Evolutionary conservation across 1,284 basidiomycete genomes (phyloP).

Genomic region (Lignosus rhinocerotis): DNA sequence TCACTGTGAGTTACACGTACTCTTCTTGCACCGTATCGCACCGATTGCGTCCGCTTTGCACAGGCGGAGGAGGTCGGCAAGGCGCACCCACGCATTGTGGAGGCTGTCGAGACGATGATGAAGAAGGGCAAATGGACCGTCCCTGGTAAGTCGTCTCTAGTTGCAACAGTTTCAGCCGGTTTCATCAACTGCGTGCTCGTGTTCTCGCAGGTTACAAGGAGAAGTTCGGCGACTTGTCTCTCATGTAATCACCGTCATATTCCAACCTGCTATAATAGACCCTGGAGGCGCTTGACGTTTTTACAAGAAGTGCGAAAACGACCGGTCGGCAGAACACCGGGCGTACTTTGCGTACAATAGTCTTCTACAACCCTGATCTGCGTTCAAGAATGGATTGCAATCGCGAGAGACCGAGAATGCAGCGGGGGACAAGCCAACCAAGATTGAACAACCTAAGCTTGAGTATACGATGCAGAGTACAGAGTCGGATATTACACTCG

Average conservation of each 20-base stretch:
- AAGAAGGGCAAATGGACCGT: conserved; percentile 99
- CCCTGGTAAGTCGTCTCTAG: conserved; percentile 62
- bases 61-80: conserved; percentile 89
- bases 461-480: conserved; percentile 17
- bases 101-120: conserved; percentile 96
- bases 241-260: conserved; percentile 62
- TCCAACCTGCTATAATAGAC: conserved; percentile 23
- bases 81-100: conserved; percentile 90
- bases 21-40: neutral
- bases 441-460: conserved; percentile 5
- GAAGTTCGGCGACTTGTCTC: conserved; percentile 89
- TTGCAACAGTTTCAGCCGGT: neutral
- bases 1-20: conserved; percentile 65
- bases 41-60: neutral
- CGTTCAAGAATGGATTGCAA: neutral
- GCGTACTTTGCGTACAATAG: neutral
- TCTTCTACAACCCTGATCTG: neutral
- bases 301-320: neutral
- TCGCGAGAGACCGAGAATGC: neutral
- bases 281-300: conserved; percentile 21
- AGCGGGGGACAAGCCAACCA: neutral
- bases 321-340: neutral
- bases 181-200: conserved; percentile 9
- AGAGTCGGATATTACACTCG: conserved; percentile 24
- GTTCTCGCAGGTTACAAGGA: conserved; percentile 77